Evolutionary conservation across 108 stramenopile species (phyloP).

Genomic region (Cyclotella sp.): DNA sequence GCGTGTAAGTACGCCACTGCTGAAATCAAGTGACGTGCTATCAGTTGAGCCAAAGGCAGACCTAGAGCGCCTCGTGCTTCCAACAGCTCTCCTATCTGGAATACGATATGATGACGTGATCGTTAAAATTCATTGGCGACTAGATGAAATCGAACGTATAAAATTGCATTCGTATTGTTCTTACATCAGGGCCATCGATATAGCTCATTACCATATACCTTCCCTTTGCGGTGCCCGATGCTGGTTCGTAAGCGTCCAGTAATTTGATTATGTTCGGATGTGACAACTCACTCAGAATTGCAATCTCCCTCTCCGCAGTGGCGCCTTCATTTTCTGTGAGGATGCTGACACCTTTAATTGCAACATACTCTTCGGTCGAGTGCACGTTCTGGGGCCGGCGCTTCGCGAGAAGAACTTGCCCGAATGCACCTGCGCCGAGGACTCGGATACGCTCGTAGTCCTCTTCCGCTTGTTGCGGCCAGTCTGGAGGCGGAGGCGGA

Average conservation of each 20-base stretch:
- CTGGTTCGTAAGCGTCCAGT: slow-evolving; percentile 63
- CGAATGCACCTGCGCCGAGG: slow-evolving; percentile 75
- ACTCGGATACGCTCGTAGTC: slow-evolving; percentile 78
- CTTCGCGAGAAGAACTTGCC: slow-evolving; percentile 75
- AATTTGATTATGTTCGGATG: slow-evolving; percentile 82
- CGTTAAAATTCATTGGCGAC: neutral
- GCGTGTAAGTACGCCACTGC: slow-evolving; percentile 81
- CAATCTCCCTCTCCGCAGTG: slow-evolving; percentile 79
- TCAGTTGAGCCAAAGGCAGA: slow-evolving; percentile 64
- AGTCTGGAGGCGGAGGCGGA: slow-evolving; percentile 44
- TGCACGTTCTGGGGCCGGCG: slow-evolving; percentile 7
- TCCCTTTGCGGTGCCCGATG: slow-evolving; percentile 11
- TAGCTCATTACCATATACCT: slow-evolving; percentile 33
- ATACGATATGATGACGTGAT: slow-evolving; percentile 40
- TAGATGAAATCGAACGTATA: too few species aligned
- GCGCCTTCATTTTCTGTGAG: slow-evolving; percentile 66
- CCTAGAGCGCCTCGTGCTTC: slow-evolving; percentile 73
- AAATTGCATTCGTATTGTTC: slow-evolving; percentile 5
- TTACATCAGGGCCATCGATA: slow-evolving; percentile 45
- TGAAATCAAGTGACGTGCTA: slow-evolving; percentile 73
- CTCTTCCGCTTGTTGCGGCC: slow-evolving; percentile 75
- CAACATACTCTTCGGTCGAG: slow-evolving; percentile 61
- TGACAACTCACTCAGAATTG: slow-evolving; percentile 65
- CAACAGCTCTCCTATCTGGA: slow-evolving; percentile 60
- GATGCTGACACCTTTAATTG: slow-evolving; percentile 81